Evolutionary conservation across 1,284 basidiomycete species (phyloP).

Genomic region (Apiotrichum veenhuisii): DNA sequence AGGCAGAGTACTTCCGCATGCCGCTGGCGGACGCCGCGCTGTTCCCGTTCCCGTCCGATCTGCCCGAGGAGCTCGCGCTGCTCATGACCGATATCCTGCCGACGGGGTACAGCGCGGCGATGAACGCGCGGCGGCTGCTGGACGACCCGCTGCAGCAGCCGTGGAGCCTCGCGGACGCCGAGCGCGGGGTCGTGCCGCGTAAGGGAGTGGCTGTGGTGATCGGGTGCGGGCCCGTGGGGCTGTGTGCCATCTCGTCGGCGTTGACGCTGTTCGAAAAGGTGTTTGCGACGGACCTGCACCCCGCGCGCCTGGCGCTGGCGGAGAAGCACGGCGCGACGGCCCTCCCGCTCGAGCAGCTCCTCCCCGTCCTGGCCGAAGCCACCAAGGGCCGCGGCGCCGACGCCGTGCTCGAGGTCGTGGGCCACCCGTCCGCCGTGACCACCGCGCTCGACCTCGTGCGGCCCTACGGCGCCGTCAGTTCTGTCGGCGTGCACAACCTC

Average conservation of each 20-base stretch:
- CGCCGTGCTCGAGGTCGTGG: conserved; percentile 64
- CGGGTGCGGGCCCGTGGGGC: conserved; percentile 52
- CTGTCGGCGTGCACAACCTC: conserved; percentile 62
- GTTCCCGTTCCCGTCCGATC: conserved; percentile 44
- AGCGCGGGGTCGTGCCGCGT: conserved; percentile 30
- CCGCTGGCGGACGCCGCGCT: conserved; percentile 55
- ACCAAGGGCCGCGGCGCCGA: conserved; percentile 52
- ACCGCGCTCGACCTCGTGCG: conserved; percentile 73
- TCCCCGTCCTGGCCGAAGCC: conserved; percentile 25
- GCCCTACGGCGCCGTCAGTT: conserved; percentile 73
- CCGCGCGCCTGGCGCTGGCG: conserved; percentile 27
- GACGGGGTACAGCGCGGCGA: conserved; percentile 50
- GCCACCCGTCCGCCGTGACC: conserved; percentile 64
- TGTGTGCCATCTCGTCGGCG: conserved; percentile 50
- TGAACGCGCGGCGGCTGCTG: conserved; percentile 45
- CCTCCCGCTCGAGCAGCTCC: conserved; percentile 29
- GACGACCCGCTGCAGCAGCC: conserved; percentile 35
- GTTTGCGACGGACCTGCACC: conserved; percentile 37
- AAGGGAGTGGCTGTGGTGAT: conserved; percentile 46
- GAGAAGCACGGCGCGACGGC: conserved; percentile 48
- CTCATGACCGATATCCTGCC: conserved; percentile 52
- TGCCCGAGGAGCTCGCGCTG: conserved; percentile 48
- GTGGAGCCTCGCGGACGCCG: conserved; percentile 21
- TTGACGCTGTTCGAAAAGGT: conserved; percentile 45
- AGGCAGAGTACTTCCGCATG: conserved; percentile 80